phyloP scores from a whole-genome alignment of 2,329 filamentous ascomycete genomes.

The Dryadomyces quercus-mongolicae region DNA sequence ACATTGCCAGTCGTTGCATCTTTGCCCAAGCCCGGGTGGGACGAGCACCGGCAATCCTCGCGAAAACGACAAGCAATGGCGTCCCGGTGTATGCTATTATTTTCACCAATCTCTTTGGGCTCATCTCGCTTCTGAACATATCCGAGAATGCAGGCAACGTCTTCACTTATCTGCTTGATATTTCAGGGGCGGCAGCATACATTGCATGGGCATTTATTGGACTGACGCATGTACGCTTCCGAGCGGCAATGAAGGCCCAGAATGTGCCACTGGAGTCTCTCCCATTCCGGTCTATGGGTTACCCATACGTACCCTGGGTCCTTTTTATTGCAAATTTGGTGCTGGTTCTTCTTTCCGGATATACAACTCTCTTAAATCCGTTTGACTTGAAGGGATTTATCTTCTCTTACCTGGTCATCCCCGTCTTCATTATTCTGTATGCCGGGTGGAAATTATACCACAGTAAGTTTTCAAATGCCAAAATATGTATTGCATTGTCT shows the following conservation, averaged over 20 bases:
- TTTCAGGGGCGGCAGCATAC: conserved; percentile 55
- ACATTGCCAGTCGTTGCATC: conserved; percentile 44
- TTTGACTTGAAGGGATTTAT: conserved; percentile 52
- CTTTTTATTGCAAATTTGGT: conserved; percentile 52
- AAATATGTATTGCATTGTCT: neutral
- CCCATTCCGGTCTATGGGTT: conserved; percentile 47
- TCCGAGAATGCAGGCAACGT: conserved; percentile 34
- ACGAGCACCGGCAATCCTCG: conserved; percentile 44
- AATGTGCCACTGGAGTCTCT: conserved; percentile 45
- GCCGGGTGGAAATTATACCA: conserved; percentile 44
- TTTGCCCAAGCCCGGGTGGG: conserved; percentile 45
- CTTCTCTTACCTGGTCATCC: conserved; percentile 51
- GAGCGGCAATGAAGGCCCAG: conserved; percentile 42
- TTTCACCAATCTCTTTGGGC: conserved; percentile 47
- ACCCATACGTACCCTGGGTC: conserved; percentile 54
- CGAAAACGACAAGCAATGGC: conserved; percentile 36
- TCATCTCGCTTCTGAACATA: conserved; percentile 32
- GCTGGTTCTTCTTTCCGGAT: conserved; percentile 56
- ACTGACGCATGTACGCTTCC: conserved; percentile 52
- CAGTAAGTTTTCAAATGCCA: conserved; percentile 19
- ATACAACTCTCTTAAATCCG: conserved; percentile 49
- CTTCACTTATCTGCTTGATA: conserved; percentile 62
- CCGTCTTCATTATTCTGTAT: conserved; percentile 49
- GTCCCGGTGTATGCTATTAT: conserved; percentile 49
- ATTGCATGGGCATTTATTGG: conserved; percentile 59